Evolutionary conservation across 2,329 filamentous ascomycete genomes (phyloP), one percentile per base, ranked within the genome.

Genomic region (Escovopsis sp.): DNA sequence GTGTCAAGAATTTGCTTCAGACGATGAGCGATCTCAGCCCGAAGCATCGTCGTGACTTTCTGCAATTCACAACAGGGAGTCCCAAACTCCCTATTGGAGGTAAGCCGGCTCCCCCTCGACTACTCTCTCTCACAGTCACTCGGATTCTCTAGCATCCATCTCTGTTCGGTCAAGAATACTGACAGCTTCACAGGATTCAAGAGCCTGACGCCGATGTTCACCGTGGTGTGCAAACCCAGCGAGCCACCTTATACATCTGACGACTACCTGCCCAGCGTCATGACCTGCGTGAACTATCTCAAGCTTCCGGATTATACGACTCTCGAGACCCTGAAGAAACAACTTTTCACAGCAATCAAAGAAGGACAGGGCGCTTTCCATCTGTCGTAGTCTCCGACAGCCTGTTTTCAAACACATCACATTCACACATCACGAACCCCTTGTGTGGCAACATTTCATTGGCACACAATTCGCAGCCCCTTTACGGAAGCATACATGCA

Each of bases 241-340:
- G 91, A 98, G 58, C 79, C 86, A 12, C 91, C 91, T 2, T 91
- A 88, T 60, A 82, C 81, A 4, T 89, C 89, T 4, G 91, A 98
- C 57, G 91, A 98, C 65, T 98, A 96, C 56, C 73, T 98, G n/a
- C 91, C 93, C 11, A 96, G 88, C 59, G 93, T 98, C 60, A 98
- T 98, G 93, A 98, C 93, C 10, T 98, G 93, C 60, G 91, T 94
- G 63, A 98, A 98, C 63, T 98, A 98, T 60, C 77, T 98, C 55
- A 98, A 98, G 65, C 73, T 98, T 56, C 91, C 91, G 18, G 86
- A 98, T 62, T 98, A 98, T 64, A 89, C 80, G 51, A 78, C 68
- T 51, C 66, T 94, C 48, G 75, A 85, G 2, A 72, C 82, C 41
- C 77, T 98, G 63, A 80, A 74, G 55, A 75, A 82, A 58, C 85